Evolutionary conservation across 2,329 filamentous ascomycete species (phyloP).

Genomic region (Macrophomina tecta): DNA sequence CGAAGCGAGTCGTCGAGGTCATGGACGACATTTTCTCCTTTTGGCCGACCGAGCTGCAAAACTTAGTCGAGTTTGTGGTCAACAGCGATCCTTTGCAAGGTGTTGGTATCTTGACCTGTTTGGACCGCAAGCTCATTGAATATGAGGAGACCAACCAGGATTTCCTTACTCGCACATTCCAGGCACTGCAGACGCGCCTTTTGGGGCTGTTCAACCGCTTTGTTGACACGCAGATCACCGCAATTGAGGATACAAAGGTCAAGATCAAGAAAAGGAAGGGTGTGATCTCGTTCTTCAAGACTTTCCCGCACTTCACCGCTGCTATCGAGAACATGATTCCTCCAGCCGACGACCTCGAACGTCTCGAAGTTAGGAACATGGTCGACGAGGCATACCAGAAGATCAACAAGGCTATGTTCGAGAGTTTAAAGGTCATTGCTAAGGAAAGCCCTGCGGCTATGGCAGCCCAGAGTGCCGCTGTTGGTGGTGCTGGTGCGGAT

Average conservation of each 20-base stretch:
- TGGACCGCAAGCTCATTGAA: constrained; percentile 79
- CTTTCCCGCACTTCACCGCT: constrained; percentile 85
- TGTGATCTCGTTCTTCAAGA: constrained; percentile 91
- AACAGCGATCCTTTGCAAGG: constrained; percentile 87
- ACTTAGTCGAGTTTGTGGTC: constrained; percentile 82
- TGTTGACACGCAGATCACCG: constrained; percentile 91
- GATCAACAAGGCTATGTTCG: constrained; percentile 95
- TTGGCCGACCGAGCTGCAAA: constrained; percentile 77
- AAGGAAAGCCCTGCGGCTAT: constrained; percentile 64
- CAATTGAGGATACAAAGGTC: constrained; percentile 97
- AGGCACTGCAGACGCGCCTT: constrained; percentile 78
- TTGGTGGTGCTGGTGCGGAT: constrained; percentile 48
- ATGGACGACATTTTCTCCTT: constrained; percentile 91
- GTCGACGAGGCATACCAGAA: constrained; percentile 88
- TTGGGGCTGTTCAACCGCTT: constrained; percentile 83
- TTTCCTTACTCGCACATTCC: constrained; percentile 78
- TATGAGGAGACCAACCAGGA: constrained; percentile 93
- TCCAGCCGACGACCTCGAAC: constrained; percentile 50
- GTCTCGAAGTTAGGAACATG: constrained; percentile 71
- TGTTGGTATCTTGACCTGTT: constrained; percentile 79
- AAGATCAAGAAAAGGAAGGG: constrained; percentile 99
- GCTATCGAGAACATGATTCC: constrained; percentile 84
- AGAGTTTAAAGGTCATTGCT: constrained; percentile 93
- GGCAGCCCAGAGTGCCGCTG: constrained; percentile 58
- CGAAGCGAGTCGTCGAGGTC: constrained; percentile 79